phyloP scores from a whole-genome alignment of 192 early-diverging fungal genomes.

The Backusella liffmaniae region DNA sequence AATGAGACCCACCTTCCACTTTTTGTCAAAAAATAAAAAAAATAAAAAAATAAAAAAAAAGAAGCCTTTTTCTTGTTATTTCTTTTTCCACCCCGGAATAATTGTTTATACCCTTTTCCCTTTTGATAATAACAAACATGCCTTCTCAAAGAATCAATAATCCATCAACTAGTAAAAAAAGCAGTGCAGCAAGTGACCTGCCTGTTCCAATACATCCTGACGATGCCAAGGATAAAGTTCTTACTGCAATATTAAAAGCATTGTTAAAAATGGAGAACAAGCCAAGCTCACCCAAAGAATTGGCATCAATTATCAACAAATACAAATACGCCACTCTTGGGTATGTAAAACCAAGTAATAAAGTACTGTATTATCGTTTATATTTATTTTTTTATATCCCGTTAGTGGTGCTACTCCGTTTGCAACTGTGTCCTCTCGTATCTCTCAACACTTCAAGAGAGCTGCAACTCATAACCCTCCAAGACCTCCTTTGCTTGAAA shows the following conservation, averaged over 20 bases:
- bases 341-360: constrained; percentile 38
- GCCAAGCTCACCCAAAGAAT: constrained; percentile 80
- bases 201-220: constrained; percentile 61
- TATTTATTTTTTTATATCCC: no score
- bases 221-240: constrained; percentile 80
- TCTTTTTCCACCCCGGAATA: neutral
- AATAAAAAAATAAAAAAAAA: neutral
- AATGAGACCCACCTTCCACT: neutral
- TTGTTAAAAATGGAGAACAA: constrained; percentile 71
- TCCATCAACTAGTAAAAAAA: neutral
- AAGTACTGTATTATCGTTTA: no score
- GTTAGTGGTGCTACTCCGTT: constrained; percentile 76
- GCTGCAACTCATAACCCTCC: constrained; percentile 74
- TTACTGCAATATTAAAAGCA: constrained; percentile 84
- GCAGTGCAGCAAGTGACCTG: neutral
- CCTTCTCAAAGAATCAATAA: neutral
- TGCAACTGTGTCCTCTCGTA: constrained; percentile 87
- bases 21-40: neutral
- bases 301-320: constrained; percentile 75
- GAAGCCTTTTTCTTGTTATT: neutral
- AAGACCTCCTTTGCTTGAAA: constrained; percentile 68
- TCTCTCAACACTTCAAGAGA: constrained; percentile 88
- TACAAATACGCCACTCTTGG: constrained; percentile 74
- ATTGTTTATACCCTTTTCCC: neutral
- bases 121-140: neutral